These are phyloP conservation scores for Davidsoniella neocaledoniae DNA, from an alignment of 2,329 filamentous ascomycete genomes.

Conservation along the genomic window DNA sequence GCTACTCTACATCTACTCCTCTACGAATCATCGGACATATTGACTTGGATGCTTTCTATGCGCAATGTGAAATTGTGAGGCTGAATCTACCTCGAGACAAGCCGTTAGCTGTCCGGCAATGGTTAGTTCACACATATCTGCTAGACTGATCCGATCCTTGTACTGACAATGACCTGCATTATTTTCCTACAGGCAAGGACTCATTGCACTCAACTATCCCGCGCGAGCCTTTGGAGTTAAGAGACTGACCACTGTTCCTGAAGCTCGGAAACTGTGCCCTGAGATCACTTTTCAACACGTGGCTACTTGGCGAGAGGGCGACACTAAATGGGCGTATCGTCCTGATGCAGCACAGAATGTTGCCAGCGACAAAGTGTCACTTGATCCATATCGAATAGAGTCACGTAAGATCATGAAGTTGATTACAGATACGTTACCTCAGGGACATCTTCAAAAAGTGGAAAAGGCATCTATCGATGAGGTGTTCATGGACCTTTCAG, in stretches of 20 bases:
- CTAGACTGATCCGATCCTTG: not conserved
- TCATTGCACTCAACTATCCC: conserved; percentile 94
- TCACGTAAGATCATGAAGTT: conserved; percentile 64
- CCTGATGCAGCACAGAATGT: conserved; percentile 67
- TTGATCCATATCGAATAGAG: conserved; percentile 80
- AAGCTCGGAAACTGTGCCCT: conserved; percentile 78
- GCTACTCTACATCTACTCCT: conserved; percentile 54
- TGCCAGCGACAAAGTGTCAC: conserved; percentile 76
- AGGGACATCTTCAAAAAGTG: conserved; percentile 48
- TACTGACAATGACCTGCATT: conserved; percentile 12
- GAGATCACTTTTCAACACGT: conserved; percentile 78
- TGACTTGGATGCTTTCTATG: conserved; percentile 95
- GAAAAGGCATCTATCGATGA: conserved; percentile 96
- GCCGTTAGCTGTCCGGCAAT: conserved; percentile 88
- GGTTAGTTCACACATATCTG: conserved; percentile 29
- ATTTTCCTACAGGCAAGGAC: conserved; percentile 45
- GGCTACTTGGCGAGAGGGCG: conserved; percentile 84
- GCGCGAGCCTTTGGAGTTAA: conserved; percentile 66
- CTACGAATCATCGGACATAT: conserved; percentile 80
- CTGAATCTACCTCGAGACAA: conserved; percentile 56
- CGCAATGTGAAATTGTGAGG: conserved; percentile 87
- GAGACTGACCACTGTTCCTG: conserved; percentile 59
- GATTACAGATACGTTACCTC: conserved; percentile 61
- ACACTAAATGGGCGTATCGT: conserved; percentile 81
- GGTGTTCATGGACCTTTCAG: conserved; percentile 82